phyloP scores from a whole-genome alignment of 306 rosid genomes.

The Malus sylvestris region DNA sequence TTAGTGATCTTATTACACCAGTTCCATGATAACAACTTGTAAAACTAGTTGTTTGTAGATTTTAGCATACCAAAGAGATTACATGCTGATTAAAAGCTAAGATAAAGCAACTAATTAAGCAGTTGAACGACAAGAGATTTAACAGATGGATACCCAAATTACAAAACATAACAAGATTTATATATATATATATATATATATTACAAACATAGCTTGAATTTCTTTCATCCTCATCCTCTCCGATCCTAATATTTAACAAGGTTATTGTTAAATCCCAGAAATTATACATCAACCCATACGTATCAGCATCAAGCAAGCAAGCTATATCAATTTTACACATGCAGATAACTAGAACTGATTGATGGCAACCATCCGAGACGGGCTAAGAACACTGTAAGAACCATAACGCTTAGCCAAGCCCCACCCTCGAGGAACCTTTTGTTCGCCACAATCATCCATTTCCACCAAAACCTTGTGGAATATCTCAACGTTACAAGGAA shows the following conservation, averaged over 20 bases:
- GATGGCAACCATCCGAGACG: conserved; percentile 26
- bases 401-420: conserved; percentile 32
- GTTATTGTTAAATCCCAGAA: background rate
- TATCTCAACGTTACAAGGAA: conserved; percentile 69
- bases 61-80: background rate
- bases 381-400: conserved; percentile 48
- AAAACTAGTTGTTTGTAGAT: background rate
- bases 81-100: background rate
- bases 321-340: background rate
- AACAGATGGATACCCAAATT: background rate
- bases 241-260: background rate
- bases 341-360: conserved; percentile 24
- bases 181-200: no score
- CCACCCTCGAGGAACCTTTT: conserved; percentile 31
- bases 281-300: background rate
- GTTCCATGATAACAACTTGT: background rate
- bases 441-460: conserved; percentile 37
- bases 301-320: background rate
- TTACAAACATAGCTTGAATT: no score
- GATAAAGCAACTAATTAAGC: background rate
- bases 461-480: conserved; percentile 58
- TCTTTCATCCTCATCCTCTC: background rate
- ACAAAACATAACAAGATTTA: background rate
- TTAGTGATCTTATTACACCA: background rate
- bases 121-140: background rate